These are phyloP conservation scores for Populus hybrid DNA, from an alignment of 441 rosid species.

Conservation along the genomic window DNA sequence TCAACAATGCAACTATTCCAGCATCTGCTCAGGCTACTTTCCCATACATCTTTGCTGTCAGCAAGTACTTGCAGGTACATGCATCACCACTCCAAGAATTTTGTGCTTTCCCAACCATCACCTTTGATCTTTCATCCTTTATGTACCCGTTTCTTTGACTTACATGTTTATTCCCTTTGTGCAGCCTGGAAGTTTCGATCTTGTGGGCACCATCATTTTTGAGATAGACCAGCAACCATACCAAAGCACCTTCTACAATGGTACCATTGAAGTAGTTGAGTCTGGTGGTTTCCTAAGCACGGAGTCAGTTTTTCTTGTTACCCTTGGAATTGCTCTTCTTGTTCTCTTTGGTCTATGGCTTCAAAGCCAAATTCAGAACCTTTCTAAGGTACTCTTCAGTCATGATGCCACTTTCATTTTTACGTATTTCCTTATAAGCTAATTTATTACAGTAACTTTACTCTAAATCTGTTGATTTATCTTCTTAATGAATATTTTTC, in stretches of 20 bases:
- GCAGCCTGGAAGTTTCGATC: conserved; percentile 97
- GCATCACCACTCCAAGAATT: conserved; percentile 7
- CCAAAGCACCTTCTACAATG: conserved; percentile 82
- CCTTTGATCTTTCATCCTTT: background rate
- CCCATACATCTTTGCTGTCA: conserved; percentile 79
- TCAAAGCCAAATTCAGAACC: conserved; percentile 74
- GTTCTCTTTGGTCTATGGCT: conserved; percentile 81
- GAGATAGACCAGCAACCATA: conserved; percentile 78
- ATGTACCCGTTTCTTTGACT: background rate
- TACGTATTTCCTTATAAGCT: background rate
- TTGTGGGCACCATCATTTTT: conserved; percentile 78
- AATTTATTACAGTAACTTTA: background rate
- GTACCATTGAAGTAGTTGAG: conserved; percentile 92
- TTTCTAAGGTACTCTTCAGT: conserved; percentile 61
- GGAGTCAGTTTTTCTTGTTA: conserved; percentile 85
- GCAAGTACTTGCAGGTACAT: conserved; percentile 89
- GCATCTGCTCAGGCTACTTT: conserved; percentile 82
- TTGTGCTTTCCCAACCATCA: background rate
- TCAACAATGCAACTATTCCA: conserved; percentile 87
- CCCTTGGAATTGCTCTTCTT: conserved; percentile 84
- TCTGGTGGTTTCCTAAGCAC: conserved; percentile 76
- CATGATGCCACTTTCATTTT: background rate
- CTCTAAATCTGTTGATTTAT: background rate
- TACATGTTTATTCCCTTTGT: background rate
- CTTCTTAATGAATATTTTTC: background rate